A percentile compares a stretch with the other conserved stretches of the same genome.
Conservation (phyloP, 2,329 filamentous ascomycete genomes). For the Coniochaeta pulveracea region DNA sequence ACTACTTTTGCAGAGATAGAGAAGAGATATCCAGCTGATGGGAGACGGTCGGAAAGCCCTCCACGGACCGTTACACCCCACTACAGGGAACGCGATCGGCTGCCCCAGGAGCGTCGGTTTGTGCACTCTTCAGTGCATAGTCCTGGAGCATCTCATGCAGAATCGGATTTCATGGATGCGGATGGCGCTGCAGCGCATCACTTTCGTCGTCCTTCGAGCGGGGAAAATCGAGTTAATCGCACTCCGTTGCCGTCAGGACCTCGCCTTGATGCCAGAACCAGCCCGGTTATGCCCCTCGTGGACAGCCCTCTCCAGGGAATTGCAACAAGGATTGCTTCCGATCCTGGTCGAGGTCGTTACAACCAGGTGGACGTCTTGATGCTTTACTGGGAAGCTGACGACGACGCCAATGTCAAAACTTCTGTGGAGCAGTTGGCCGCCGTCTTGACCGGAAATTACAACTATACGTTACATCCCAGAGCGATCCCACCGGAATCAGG, state of each 20-base stretch:
- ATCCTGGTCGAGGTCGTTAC: constrained; percentile 40
- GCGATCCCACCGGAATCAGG: constrained; percentile 37
- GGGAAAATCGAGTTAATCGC: constrained; percentile 37
- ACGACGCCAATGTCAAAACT: constrained; percentile 26
- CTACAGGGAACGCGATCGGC: constrained; percentile 41
- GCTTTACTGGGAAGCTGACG: constrained; percentile 45
- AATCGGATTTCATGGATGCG: constrained; percentile 38
- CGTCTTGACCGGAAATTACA: constrained; percentile 40
- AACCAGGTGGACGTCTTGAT: constrained; percentile 39
- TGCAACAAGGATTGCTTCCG: constrained; percentile 36
- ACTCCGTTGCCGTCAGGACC: constrained; percentile 46
- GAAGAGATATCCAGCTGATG: too few relatives aligned
- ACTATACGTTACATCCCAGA: constrained; percentile 35
- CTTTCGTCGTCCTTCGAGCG: constrained; percentile 25
- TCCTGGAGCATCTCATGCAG: constrained; percentile 31
- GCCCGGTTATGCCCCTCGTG: constrained; percentile 29
- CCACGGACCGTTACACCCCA: constrained; percentile 42
- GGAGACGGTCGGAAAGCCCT: too few relatives aligned
- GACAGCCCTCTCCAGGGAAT: constrained; percentile 39
- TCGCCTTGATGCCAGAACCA: constrained; percentile 36
- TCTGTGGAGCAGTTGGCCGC: constrained; percentile 35
- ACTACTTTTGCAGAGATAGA: constrained; percentile 53
- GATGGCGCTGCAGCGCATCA: constrained; percentile 27
- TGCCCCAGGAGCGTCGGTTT: constrained; percentile 35
- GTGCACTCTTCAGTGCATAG: constrained; percentile 12